These are phyloP conservation scores for Rhazya stricta DNA, from an alignment of 257 asterid genomes.

Conservation along the genomic window DNA sequence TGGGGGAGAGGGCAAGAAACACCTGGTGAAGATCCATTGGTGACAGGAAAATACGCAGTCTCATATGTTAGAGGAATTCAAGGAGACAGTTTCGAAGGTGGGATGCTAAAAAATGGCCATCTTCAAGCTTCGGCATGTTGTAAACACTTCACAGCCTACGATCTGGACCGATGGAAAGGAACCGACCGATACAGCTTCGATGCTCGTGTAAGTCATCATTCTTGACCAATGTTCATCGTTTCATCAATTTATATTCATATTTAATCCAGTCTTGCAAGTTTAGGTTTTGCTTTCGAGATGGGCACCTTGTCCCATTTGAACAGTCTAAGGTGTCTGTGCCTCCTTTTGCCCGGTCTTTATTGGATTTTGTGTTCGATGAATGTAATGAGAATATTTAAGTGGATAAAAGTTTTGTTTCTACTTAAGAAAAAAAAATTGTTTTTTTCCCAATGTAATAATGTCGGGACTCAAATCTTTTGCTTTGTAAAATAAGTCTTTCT, in stretches of 20 bases:
- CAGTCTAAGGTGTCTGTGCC: background rate
- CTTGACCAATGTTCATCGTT: background rate
- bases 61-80: constrained; percentile 73
- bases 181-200: constrained; percentile 47
- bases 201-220: constrained; percentile 44
- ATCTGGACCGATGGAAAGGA: constrained; percentile 68
- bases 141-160: constrained; percentile 86
- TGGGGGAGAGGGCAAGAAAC: constrained; percentile 95
- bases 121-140: constrained; percentile 83
- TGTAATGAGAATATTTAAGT: too few relatives aligned
- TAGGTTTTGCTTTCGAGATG: background rate
- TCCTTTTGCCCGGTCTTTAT: background rate
- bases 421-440: too few relatives aligned
- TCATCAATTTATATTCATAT: background rate
- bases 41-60: constrained; percentile 48
- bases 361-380: background rate
- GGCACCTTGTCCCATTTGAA: background rate
- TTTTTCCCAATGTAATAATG: too few relatives aligned
- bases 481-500: too few relatives aligned
- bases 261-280: background rate
- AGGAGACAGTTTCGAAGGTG: constrained; percentile 55
- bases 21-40: constrained; percentile 77
- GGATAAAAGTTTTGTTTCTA: too few relatives aligned
- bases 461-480: too few relatives aligned
- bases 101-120: constrained; percentile 30